These are phyloP conservation scores for Eucalyptus tenuipes DNA, from an alignment of 345 rosid species.

Conservation along the genomic window DNA sequence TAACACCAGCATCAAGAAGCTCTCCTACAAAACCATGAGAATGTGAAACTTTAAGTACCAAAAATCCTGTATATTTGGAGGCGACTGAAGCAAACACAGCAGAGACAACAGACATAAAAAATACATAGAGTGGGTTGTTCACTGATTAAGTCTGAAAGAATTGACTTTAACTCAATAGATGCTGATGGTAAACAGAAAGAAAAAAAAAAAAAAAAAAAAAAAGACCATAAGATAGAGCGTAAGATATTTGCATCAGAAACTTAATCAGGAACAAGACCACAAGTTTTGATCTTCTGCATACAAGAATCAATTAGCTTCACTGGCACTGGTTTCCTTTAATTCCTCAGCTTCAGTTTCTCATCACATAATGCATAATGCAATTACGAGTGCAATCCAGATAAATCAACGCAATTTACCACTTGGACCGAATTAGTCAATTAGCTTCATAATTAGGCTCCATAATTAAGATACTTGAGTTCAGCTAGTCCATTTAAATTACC, in stretches of 20 bases:
- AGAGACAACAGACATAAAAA: neutral
- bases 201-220: neutral
- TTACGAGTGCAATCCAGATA: neutral
- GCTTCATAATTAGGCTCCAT: neutral
- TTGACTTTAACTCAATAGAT: neutral
- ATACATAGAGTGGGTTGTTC: neutral
- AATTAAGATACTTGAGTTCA: neutral
- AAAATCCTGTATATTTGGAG: neutral
- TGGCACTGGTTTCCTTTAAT: neutral
- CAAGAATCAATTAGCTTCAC: neutral
- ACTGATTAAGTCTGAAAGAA: neutral
- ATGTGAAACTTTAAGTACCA: neutral
- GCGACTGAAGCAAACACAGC: neutral
- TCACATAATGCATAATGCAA: neutral
- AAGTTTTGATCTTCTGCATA: neutral
- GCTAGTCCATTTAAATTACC: neutral
- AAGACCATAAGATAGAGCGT: neutral
- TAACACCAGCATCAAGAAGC: constrained; percentile 78
- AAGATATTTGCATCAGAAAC: neutral
- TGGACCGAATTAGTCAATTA: neutral
- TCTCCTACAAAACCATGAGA: constrained; percentile 38
- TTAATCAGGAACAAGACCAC: neutral
- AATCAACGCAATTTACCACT: neutral
- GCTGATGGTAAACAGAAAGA: neutral
- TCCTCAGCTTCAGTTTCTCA: neutral